Percentiles rank a stretch among this genome's conserved stretches.
These are phyloP conservation scores for Colletotrichum plurivorum DNA, from an alignment of 2,329 filamentous ascomycete species.

Conservation along the genomic window DNA sequence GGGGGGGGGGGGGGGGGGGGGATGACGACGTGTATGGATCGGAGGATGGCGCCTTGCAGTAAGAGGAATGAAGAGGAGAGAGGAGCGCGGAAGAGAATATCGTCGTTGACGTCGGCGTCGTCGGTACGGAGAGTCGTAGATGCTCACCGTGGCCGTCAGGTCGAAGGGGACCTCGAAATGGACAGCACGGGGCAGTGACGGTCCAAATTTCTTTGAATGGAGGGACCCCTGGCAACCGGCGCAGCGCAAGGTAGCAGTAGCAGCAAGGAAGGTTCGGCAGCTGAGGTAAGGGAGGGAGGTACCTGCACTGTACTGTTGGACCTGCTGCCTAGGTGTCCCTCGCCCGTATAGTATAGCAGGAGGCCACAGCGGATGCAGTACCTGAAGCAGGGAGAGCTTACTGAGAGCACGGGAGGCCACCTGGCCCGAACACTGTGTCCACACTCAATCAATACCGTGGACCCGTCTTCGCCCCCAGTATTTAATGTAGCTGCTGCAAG, in stretches of 20 bases:
- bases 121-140: background rate
- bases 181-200: slow-evolving; percentile 37
- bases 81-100: background rate
- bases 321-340: background rate
- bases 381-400: background rate
- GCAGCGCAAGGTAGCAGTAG: background rate
- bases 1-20: background rate
- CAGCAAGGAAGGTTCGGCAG: background rate
- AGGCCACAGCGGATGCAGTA: background rate
- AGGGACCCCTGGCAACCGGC: slow-evolving; percentile 31
- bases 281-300: background rate
- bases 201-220: slow-evolving; percentile 40
- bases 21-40: background rate
- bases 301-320: background rate
- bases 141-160: slow-evolving; percentile 5
- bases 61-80: no score
- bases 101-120: background rate
- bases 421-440: slow-evolving; percentile 21
- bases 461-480: background rate
- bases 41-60: no score
- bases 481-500: slow-evolving; percentile 28
- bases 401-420: background rate
- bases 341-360: background rate
- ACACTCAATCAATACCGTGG: background rate
- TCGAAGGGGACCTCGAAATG: slow-evolving; percentile 32